Conservation (phyloP, 176 grass and related monocot species). For the Juncus inflexus region DNA sequence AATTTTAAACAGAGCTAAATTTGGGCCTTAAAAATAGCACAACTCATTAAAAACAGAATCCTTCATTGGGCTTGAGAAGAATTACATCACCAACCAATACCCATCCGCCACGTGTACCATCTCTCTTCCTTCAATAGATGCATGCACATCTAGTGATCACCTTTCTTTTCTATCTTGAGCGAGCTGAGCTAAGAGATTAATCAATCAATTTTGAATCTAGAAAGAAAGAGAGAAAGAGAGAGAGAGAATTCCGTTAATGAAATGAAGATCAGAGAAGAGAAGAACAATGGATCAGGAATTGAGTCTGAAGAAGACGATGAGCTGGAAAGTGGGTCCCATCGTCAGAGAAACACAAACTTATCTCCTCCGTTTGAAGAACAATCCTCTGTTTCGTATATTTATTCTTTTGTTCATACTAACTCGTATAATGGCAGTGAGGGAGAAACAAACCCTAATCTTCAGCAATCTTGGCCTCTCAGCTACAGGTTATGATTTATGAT, state of each 20-base stretch:
- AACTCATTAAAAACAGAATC: no score
- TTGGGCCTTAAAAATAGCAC: no score
- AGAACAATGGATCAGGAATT: neutral
- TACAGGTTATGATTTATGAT: constrained; percentile 36
- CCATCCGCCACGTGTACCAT: no score
- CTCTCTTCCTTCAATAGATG: no score
- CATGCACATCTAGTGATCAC: neutral
- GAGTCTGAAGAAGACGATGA: neutral
- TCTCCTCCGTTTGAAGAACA: constrained; percentile 15
- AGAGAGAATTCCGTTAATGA: neutral
- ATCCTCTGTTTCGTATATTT: neutral
- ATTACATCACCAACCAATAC: no score
- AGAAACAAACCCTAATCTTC: neutral
- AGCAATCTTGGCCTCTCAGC: constrained; percentile 53
- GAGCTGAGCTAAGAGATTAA: no score
- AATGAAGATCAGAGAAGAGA: constrained; percentile 17
- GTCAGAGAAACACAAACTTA: neutral
- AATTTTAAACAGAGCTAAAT: no score
- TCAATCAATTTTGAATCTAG: neutral
- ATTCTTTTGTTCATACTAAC: constrained; percentile 1
- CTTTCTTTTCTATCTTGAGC: no score
- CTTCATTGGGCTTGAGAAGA: no score
- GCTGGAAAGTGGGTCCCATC: no score
- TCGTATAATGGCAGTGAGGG: neutral
- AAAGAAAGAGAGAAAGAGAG: neutral